Evolutionary conservation across 129 eudicot genomes (phyloP).

Genomic region (carrot (Daucus carota)): DH1_v3.0 NC_030384.2:30966501-30967000

Average conservation of each 20-base stretch:
- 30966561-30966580: background rate
- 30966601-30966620: background rate
- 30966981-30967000: background rate
- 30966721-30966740: background rate
- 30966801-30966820: background rate
- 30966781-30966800: too few species aligned
- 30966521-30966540: background rate
- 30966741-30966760: background rate
- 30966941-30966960: background rate
- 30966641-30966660: background rate
- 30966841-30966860: background rate
- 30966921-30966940: background rate
- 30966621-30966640: background rate
- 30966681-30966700: too few species aligned
- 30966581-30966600: background rate
- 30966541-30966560: background rate
- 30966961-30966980: background rate
- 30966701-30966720: too few species aligned
- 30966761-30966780: background rate
- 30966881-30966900: background rate
- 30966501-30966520: background rate
- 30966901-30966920: background rate
- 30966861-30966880: background rate
- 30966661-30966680: too few species aligned
- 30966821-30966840: background rate